These are phyloP conservation scores for Penicillium sp. DNA, from an alignment of 2,329 filamentous ascomycete species.

Conservation along the genomic window DNA sequence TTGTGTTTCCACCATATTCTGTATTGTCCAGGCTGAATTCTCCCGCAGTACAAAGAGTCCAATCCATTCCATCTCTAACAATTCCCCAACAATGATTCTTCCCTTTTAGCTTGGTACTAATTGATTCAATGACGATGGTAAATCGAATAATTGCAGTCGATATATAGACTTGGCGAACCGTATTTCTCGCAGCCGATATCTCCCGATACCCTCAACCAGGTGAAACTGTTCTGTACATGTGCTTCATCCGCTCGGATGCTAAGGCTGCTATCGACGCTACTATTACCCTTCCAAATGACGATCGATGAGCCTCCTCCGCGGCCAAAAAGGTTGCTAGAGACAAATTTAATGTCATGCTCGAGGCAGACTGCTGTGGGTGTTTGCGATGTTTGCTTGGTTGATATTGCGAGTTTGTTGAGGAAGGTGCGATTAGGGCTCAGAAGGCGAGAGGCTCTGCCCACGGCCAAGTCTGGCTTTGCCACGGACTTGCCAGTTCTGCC, in stretches of 20 bases:
- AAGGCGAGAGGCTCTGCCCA: not conserved
- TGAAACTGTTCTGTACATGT: not conserved
- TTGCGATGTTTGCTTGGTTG: not conserved
- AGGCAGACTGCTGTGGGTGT: not conserved
- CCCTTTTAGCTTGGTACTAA: not conserved
- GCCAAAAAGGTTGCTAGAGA: not conserved
- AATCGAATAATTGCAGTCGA: not conserved
- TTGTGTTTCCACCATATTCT: slow-evolving; percentile 21
- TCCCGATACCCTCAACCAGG: not conserved
- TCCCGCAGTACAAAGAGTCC: slow-evolving; percentile 28
- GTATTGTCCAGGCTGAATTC: slow-evolving; percentile 35
- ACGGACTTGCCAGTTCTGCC: not conserved
- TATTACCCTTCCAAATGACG: too few relatives aligned
- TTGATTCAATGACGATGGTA: not conserved
- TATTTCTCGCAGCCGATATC: not conserved
- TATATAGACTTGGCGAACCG: not conserved
- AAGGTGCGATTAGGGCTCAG: not conserved
- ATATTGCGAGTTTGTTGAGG: not conserved
- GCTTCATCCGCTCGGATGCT: not conserved
- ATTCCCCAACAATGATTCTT: not conserved
- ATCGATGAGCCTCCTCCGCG: too few relatives aligned
- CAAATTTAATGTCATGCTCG: too few relatives aligned
- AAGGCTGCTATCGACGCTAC: too few relatives aligned
- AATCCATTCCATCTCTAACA: not conserved
- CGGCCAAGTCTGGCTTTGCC: not conserved